Evolutionary conservation across 2,329 filamentous ascomycete species (phyloP), one percentile per base, ranked within the genome.

Genomic region (Pseudopithomyces maydicus): DNA sequence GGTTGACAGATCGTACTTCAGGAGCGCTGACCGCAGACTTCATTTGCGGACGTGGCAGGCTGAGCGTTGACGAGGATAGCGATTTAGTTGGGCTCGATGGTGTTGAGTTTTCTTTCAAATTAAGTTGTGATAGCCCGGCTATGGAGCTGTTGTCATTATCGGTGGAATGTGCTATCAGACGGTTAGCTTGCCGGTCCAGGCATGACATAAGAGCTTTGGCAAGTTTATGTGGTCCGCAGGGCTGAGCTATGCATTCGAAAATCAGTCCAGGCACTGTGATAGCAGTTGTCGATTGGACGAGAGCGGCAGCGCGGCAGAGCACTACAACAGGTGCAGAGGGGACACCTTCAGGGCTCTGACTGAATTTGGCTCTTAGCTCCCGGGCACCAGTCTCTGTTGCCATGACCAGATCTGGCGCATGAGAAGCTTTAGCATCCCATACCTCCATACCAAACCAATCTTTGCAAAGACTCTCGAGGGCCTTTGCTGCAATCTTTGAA

Each of bases 161-260:
- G 15, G 49, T 58, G 2, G 56, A 49, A 15, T 63, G 57, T 1
- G 43, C 57, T 23, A 63, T 56, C 2, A 57, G 23, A 2, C 67
- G 67, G 20, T 70, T 68, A 8, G 62, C 57, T 23, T 73, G 62
- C 20, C 73, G 70, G 43, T 73, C 68, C 14, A 75, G 65, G 52
- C 72, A 75, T 2, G 71, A 73, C 0, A 61, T 54, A 2, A 77
- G 57, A 4, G 74, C 72, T 53, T 72, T 75, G 33, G 71, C 68
- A 51, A 77, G 64, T 56, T 77, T 77, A 55, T 76, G 73, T n/a
- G 74, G 74, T 29, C 74, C 74, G 26, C 69, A 71, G n/a, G 70
- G 74, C 46, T 73, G 73, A 19, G 68, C 57, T 33, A 74, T 73
- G 41, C 73, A 74, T 57, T 73, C 73, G 52, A 73, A 71, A 15